A percentile compares a stretch with the other conserved stretches of the same genome.
phyloP scores from a whole-genome alignment of 257 asterid species.

The Scutellaria baicalensis region DNA sequence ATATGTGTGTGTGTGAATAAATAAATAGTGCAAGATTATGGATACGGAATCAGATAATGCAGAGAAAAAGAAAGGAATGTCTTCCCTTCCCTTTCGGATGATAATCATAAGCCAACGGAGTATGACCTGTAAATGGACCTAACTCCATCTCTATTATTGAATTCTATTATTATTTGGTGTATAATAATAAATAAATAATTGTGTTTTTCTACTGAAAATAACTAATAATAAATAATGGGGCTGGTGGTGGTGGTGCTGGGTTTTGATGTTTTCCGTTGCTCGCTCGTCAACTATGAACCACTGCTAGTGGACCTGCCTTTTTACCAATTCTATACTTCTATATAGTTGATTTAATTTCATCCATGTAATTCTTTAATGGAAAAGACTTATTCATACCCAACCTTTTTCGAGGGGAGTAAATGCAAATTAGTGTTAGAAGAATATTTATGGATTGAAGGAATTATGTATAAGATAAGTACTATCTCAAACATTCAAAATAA shows the following conservation, averaged over 20 bases:
- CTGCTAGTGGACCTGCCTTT: background rate
- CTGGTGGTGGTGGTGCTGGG: conserved; percentile 8
- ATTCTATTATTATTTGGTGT: background rate
- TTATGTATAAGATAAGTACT: background rate
- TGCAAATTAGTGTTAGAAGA: no score
- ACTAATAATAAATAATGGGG: background rate
- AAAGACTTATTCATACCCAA: no score
- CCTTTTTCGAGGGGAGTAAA: no score
- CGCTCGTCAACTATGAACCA: conserved; percentile 23
- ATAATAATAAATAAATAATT: background rate
- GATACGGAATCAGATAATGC: background rate
- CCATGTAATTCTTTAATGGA: no score
- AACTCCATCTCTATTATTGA: background rate
- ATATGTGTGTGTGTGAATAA: no score
- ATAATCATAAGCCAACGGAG: conserved; percentile 6
- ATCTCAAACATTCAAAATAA: background rate
- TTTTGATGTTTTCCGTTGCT: conserved; percentile 17
- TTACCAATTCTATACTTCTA: background rate
- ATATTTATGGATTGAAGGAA: no score
- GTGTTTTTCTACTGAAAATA: conserved; percentile 2
- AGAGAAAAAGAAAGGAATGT: background rate
- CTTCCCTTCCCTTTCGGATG: background rate
- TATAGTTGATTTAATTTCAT: no score
- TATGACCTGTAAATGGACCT: conserved; percentile 24
- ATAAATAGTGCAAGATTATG: no score